These are phyloP conservation scores for Skeletonema menzelii DNA, from an alignment of 108 stramenopile species.

Conservation along the genomic window DNA sequence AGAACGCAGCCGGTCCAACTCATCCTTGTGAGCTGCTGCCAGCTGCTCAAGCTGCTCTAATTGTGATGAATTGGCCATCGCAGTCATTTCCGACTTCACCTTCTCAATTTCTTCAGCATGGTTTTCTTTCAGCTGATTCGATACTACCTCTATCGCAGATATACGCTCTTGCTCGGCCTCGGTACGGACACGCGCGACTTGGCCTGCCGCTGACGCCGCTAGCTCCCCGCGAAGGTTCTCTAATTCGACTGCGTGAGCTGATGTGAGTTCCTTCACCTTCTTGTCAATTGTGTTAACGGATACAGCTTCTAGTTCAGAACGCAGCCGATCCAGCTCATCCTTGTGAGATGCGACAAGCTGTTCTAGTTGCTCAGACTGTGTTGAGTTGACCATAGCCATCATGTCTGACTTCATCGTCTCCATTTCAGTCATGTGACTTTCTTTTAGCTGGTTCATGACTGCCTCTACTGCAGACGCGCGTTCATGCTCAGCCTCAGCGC, in stretches of 20 bases:
- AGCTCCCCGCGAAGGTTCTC: slow-evolving; percentile 14
- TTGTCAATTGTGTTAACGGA: slow-evolving; percentile 8
- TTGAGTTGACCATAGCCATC: not conserved
- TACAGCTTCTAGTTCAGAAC: not conserved
- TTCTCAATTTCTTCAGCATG: slow-evolving; percentile 15
- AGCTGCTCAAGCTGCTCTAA: not conserved
- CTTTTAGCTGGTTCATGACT: slow-evolving; percentile 2
- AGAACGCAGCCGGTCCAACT: slow-evolving; percentile 2
- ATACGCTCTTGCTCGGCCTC: slow-evolving; percentile 13
- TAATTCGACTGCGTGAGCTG: not conserved
- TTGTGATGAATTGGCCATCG: slow-evolving; percentile 8
- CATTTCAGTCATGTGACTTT: not conserved
- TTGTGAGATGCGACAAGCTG: not conserved
- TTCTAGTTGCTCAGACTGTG: slow-evolving; percentile 1
- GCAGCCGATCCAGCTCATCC: slow-evolving; percentile 2
- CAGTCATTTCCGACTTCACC: slow-evolving; percentile 11
- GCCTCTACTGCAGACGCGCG: slow-evolving; percentile 9
- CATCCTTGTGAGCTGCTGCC: not conserved
- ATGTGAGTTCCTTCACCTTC: slow-evolving; percentile 7
- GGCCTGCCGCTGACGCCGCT: not conserved
- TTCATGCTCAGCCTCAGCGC: slow-evolving; percentile 4
- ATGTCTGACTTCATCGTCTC: slow-evolving; percentile 10
- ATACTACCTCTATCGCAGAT: slow-evolving; percentile 7
- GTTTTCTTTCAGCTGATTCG: slow-evolving; percentile 8
- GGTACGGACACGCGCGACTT: slow-evolving; percentile 18